Evolutionary conservation across 2,329 filamentous ascomycete genomes (phyloP), one percentile per base, ranked within the genome.

Genomic region (Aspergillus sp.): DNA sequence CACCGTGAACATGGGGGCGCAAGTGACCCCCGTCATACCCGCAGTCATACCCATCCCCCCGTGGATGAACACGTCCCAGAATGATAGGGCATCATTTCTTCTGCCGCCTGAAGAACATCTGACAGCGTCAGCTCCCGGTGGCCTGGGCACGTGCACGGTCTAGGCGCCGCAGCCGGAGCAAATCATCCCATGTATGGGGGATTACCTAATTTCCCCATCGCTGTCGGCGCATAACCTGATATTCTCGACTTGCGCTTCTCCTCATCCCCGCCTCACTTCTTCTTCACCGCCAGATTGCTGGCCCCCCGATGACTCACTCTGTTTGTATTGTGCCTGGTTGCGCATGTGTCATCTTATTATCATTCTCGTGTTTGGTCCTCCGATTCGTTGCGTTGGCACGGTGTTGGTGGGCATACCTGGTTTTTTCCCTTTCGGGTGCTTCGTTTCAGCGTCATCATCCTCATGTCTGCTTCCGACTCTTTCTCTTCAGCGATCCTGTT

Each of bases 141-240:
- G 34, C 14, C 34, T 10, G 16, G 13, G 34, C 34, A 38, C 34
- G 34, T 43, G 40, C 40, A 19, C n/a, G 17, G 17, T 19, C 9
- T 16, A 31, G 25, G 25, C 31, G 45, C 36, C 36, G 36, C 43
- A 17, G 44, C 49, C 50, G 43, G 14, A 38, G 34, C 14, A 17
- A 38, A 17, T 17, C 34, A n/a, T n/a, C n/a, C n/a, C n/a, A n/a
- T n/a, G n/a, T n/a, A n/a, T n/a, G n/a, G n/a, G n/a, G 34, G 52
- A 54, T 61, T 61, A 60, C 50, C 38, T 61, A 59, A 61, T 61
- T 56, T 51, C 54, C 19, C 48, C 20, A 49, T 60, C 59, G 59
- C 59, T 50, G 54, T 54, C 53, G 58, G 59, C 59, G 59, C 54
- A 52, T 21, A 25, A 31, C 11, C 45, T 40, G 29, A 32, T 51